Conservation (phyloP, 2,329 filamentous ascomycete genomes). For the Stemphylium vesicarium region DNA sequence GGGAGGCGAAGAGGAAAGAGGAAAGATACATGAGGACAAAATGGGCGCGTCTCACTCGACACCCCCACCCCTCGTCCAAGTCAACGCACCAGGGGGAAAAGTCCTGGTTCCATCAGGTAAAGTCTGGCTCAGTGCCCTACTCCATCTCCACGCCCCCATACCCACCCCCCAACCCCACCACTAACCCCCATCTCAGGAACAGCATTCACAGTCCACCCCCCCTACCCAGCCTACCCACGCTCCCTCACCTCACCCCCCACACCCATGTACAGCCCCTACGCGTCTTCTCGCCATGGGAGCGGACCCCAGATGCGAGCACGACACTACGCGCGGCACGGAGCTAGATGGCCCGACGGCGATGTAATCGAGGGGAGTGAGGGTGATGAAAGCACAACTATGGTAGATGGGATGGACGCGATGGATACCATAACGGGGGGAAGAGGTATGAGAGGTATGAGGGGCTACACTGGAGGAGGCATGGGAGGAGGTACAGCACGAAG, state of each 20-base stretch:
- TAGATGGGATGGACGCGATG: background rate
- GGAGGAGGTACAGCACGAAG: background rate
- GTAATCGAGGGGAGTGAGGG: conserved; percentile 7
- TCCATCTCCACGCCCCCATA: background rate
- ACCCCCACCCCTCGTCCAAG: conserved; percentile 31
- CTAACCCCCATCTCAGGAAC: background rate
- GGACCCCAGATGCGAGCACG: background rate
- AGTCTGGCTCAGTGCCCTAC: no score
- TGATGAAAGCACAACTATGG: conserved; percentile 3
- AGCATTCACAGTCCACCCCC: conserved; percentile 12
- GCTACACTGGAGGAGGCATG: background rate
- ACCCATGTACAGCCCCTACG: conserved; percentile 6
- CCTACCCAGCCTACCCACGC: conserved; percentile 1
- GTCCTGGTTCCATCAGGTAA: conserved; percentile 29
- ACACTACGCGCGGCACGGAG: background rate
- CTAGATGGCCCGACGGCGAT: background rate
- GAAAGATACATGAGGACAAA: background rate
- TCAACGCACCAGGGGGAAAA: conserved; percentile 26
- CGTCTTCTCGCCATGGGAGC: background rate
- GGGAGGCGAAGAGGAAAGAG: no score
- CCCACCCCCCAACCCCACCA: background rate
- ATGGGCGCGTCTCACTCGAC: conserved; percentile 34
- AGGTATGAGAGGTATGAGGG: background rate
- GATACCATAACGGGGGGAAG: background rate
- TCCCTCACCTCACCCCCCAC: background rate